Base-by-base conservation (phyloP, 1,139 yeast species). In the Suhomyces bolitotheri region DNA sequence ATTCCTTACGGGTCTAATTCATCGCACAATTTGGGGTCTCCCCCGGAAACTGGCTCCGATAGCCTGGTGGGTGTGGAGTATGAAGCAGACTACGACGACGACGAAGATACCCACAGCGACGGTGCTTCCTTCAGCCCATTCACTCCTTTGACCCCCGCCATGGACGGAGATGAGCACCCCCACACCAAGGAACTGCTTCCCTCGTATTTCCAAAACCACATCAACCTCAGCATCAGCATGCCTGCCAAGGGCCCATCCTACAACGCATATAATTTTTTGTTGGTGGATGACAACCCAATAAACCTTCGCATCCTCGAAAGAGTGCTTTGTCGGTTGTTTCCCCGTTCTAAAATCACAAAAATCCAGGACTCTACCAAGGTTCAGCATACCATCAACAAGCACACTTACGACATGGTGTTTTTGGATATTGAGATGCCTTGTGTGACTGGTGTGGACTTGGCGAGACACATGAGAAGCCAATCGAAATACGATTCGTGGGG, bases 361-460 rank as follows among this genome's bases (percentile, higher is more conserved):
- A 45, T 66, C 4, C 57, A 54, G 29, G 70, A 68, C 44, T 57
- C 65, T 21, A 54, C 65, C 2, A 49, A 53, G 29, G 66, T 68
- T n/a, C 43, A 55, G 31, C 39, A 50, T 9, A 29, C 52, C 21
- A 43, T 62, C 4, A 36, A 43, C 10, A 33, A 45, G 3, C 50
- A 52, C 30, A 39, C 38, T 15, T 68, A 56, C 40, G 72, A 69
- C 40, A 46, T 61, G 31, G 59, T 67, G 9, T 71, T 71, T 41
- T 51, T 71, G 32, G 76, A 71, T 44, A 71, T 71, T 31, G 76
- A 71, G 44, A 71, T 71, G 76, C 76, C 76, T 3, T 53, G 50
- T 6, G 51, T 71, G n/a, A 53, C 64, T 16, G 76, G 76, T 3
- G 50, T 65, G n/a, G 70, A 70, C 19, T 54, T 71, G 29, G 67